A percentile compares a stretch with the other conserved stretches of the same genome.
Evolutionary conservation across 2,329 filamentous ascomycete species (phyloP).

Genomic region (Botrytis elliptica): DNA sequence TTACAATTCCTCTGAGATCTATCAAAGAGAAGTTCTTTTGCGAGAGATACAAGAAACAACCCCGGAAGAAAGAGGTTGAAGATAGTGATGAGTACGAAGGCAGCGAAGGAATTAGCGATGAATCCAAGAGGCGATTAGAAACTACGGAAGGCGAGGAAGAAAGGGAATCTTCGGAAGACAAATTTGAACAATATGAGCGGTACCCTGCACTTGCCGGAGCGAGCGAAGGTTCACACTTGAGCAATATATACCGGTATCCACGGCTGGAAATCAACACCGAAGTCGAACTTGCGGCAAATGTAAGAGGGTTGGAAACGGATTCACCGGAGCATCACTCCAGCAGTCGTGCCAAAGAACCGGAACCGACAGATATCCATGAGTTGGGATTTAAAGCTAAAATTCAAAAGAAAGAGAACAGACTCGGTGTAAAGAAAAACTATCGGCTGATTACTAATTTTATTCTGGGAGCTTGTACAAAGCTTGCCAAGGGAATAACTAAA

Average conservation of each 20-base stretch:
- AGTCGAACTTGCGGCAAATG: background rate
- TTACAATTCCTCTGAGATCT: background rate
- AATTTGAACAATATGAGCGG: background rate
- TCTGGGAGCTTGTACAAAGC: background rate
- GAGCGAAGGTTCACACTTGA: background rate
- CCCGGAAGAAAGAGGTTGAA: background rate
- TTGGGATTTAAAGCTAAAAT: too few relatives aligned
- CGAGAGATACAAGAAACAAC: background rate
- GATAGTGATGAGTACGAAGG: background rate
- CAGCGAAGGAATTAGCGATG: background rate
- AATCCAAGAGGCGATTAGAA: background rate
- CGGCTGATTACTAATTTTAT: background rate
- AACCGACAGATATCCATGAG: too few relatives aligned
- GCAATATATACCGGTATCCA: background rate
- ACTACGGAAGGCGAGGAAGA: background rate
- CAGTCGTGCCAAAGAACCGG: background rate
- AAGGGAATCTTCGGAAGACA: background rate
- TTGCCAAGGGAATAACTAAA: background rate
- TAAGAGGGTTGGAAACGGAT: background rate
- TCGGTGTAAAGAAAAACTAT: background rate
- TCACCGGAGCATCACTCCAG: background rate
- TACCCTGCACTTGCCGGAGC: background rate
- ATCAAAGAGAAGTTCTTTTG: background rate
- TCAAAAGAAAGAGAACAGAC: background rate
- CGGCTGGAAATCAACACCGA: background rate